Conservation (phyloP, 805 yeast genomes). For the Metschnikowia arizonensis region DNA sequence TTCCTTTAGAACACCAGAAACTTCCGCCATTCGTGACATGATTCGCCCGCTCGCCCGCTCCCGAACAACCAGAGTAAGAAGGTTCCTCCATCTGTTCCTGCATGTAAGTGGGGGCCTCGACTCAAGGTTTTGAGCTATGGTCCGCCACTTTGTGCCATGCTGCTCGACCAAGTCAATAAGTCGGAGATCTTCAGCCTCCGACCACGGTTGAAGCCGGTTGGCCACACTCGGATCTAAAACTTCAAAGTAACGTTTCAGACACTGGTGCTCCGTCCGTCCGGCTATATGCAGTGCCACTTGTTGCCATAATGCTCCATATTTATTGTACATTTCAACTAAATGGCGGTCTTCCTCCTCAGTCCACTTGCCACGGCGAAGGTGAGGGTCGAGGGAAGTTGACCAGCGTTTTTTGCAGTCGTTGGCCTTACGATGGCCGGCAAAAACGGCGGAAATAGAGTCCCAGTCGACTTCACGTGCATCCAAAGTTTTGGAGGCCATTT, state of each 20-base stretch:
- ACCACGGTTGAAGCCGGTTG: constrained; percentile 78
- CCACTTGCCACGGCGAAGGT: constrained; percentile 81
- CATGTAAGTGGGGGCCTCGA: constrained; percentile 87
- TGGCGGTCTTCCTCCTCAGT: constrained; percentile 71
- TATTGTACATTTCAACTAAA: constrained; percentile 58
- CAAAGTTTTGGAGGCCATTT: constrained; percentile 19
- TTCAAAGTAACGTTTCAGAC: constrained; percentile 86
- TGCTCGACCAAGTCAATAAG: constrained; percentile 63
- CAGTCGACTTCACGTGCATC: constrained; percentile 50
- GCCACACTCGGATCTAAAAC: constrained; percentile 79
- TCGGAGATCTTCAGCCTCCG: constrained; percentile 65
- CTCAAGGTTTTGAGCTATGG: constrained; percentile 63
- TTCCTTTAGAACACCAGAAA: constrained; percentile 3
- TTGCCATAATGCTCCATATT: constrained; percentile 81
- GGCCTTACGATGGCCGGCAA: constrained; percentile 51
- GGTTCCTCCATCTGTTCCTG: constrained; percentile 87
- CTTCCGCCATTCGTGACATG: constrained; percentile 54
- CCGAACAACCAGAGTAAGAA: constrained; percentile 69
- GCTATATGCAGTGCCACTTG: constrained; percentile 70
- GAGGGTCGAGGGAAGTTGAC: constrained; percentile 82
- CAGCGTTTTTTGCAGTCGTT: constrained; percentile 87
- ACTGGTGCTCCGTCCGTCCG: constrained; percentile 92
- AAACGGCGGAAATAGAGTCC: constrained; percentile 50
- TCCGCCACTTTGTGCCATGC: constrained; percentile 87
- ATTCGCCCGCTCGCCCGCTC: constrained; percentile 57